These are phyloP conservation scores for Diaporthe australafricana DNA, from an alignment of 2,329 filamentous ascomycete genomes.

Conservation along the genomic window DNA sequence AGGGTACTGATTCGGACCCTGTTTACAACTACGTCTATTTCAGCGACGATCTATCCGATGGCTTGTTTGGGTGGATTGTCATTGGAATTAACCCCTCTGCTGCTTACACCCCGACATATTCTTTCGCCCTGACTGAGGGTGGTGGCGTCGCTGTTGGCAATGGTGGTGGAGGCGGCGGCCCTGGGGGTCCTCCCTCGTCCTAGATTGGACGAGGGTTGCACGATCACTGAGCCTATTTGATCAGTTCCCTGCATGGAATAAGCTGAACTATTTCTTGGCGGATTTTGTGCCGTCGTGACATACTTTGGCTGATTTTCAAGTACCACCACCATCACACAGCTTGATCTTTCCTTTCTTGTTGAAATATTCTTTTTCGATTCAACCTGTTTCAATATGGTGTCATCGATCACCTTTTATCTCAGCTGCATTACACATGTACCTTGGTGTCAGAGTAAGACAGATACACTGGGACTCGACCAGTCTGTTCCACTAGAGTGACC, in stretches of 20 bases:
- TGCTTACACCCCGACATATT: conserved; percentile 39
- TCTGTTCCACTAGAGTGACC: too few relatives aligned
- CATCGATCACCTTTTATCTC: not conserved
- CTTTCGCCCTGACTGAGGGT: conserved; percentile 18
- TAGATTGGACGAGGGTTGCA: not conserved
- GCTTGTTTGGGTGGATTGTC: conserved; percentile 63
- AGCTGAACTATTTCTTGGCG: too few relatives aligned
- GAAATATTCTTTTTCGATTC: not conserved
- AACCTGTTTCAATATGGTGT: not conserved
- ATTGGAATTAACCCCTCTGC: conserved; percentile 58
- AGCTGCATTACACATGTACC: not conserved
- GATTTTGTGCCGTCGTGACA: not conserved
- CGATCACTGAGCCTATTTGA: too few relatives aligned
- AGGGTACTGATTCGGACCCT: conserved; percentile 50
- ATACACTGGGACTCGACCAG: not conserved
- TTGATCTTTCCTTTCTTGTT: not conserved
- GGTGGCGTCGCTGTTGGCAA: conserved; percentile 25
- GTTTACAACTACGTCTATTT: conserved; percentile 68
- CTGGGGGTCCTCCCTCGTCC: not conserved
- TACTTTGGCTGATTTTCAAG: not conserved
- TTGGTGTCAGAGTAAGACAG: not conserved
- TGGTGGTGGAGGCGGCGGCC: not conserved
- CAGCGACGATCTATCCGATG: conserved; percentile 61
- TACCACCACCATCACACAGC: not conserved
- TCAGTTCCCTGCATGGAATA: too few relatives aligned